Evolutionary conservation across 2,329 filamentous ascomycete genomes (phyloP).

Genomic region (Aureobasidium pullulans): DNA sequence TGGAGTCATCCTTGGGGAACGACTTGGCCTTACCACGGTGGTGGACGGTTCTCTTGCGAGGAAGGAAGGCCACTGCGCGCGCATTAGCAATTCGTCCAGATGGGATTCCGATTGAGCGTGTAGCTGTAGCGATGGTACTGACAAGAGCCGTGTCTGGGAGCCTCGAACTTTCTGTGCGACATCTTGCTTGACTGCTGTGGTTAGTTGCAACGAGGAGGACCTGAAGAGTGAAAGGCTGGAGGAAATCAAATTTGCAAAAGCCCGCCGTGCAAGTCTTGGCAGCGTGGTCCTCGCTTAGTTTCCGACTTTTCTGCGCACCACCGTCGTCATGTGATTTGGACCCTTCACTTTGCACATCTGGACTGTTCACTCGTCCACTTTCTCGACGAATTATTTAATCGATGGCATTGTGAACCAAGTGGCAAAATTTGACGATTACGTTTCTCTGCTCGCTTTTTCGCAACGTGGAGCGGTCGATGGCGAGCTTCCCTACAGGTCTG

Average conservation of each 20-base stretch:
- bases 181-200: conserved; percentile 26
- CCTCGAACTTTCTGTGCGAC: conserved; percentile 67
- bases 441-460: neutral
- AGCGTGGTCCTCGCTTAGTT: conserved; percentile 7
- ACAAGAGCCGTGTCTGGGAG: conserved; percentile 75
- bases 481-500: neutral
- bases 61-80: conserved; percentile 38
- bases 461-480: neutral
- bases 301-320: neutral
- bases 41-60: conserved; percentile 78
- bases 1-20: conserved; percentile 99
- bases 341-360: neutral
- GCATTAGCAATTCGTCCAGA: conserved; percentile 3
- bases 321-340: neutral
- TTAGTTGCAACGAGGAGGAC: conserved; percentile 12
- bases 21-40: conserved; percentile 98
- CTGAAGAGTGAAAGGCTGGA: conserved; percentile 1
- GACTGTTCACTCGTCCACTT: neutral
- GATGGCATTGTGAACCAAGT: neutral
- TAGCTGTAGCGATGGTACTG: conserved; percentile 1
- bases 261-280: conserved; percentile 11
- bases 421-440: neutral
- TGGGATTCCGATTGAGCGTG: neutral
- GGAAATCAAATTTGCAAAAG: conserved; percentile 9
- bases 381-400: neutral